Evolutionary conservation across 257 asterid species (phyloP), one percentile per base, ranked within the genome.

Genomic region (Gentiana straminea): DNA sequence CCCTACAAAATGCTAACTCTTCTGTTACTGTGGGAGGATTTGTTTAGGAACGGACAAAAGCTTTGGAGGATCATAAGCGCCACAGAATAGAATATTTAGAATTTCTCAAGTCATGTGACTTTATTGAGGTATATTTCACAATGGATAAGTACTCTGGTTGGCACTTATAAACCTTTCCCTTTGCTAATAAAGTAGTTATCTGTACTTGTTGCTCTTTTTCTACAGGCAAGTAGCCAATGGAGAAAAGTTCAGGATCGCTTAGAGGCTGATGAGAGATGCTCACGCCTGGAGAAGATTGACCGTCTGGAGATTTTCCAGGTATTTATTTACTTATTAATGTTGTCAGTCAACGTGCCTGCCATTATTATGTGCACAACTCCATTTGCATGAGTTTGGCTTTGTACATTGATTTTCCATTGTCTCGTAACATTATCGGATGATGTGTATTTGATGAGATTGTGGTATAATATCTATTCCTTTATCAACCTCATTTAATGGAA

Each of bases 151-250:
- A 24, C 24, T 24, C 24, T 24, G 24, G 24, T 24, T 24, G 24
- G 24, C 24, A 0, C 24, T 24, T 24, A 24, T 24, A 24, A 24
- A 24, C 24, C 24, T 24, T 24, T 24, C 24, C 24, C 24, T 24
- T 24, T 24, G 24, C 24, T 24, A 24, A 24, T 24, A 24, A 24
- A 24, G 24, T 24, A 41, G 35, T 48, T 62, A 24, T 46, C 52
- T 54, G 63, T 58, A 45, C 60, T 34, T 43, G 58, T 70, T 37
- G 57, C 58, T 64, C 49, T 35, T 61, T 60, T 60, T 38, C 64
- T 54, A 24, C 77, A 92, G 99, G 89, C 94, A 45, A 83, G 86
- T 70, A 92, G 97, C 66, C 99, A 92, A 68, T 92, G 99, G 99
- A 77, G 97, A 58, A 92, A 79, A 82, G 86, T 92, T 64, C 99